Evolutionary conservation across 306 rosid species (phyloP).

Genomic region (Abrus precatorius): DNA sequence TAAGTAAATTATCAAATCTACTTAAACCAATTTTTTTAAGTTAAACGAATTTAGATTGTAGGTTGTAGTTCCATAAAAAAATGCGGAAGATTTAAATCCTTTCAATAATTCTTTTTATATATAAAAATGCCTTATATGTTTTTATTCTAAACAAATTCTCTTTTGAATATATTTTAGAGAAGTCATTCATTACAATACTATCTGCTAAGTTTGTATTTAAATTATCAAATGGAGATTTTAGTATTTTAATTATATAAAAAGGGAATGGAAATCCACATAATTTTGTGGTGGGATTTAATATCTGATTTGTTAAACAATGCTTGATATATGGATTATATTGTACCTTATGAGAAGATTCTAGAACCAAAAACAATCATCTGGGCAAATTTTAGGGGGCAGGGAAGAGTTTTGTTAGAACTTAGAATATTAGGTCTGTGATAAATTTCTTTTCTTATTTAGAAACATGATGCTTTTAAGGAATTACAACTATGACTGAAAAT

Average conservation of each 20-base stretch:
- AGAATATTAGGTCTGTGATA: not conserved
- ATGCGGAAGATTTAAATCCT: not conserved
- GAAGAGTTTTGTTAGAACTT: not conserved
- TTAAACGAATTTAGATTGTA: too few relatives aligned
- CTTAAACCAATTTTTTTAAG: too few relatives aligned
- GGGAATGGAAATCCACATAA: not conserved
- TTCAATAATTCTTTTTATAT: not conserved
- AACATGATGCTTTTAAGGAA: not conserved
- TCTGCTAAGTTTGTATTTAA: not conserved
- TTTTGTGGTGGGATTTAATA: not conserved
- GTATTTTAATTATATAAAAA: conserved; percentile 22
- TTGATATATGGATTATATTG: not conserved
- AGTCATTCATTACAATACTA: not conserved
- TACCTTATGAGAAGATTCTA: conserved; percentile 2
- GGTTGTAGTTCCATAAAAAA: too few relatives aligned
- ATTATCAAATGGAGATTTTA: not conserved
- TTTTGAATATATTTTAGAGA: not conserved
- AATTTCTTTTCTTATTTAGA: not conserved
- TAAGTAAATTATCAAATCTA: too few relatives aligned
- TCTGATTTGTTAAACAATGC: not conserved
- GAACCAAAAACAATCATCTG: not conserved
- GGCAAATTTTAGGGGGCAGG: conserved; percentile 10
- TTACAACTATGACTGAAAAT: not conserved
- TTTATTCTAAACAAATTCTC: not conserved
- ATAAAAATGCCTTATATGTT: not conserved